These are phyloP conservation scores for Pyrenochaeta sp. DNA, from an alignment of 2,329 filamentous ascomycete genomes.

Conservation along the genomic window DNA sequence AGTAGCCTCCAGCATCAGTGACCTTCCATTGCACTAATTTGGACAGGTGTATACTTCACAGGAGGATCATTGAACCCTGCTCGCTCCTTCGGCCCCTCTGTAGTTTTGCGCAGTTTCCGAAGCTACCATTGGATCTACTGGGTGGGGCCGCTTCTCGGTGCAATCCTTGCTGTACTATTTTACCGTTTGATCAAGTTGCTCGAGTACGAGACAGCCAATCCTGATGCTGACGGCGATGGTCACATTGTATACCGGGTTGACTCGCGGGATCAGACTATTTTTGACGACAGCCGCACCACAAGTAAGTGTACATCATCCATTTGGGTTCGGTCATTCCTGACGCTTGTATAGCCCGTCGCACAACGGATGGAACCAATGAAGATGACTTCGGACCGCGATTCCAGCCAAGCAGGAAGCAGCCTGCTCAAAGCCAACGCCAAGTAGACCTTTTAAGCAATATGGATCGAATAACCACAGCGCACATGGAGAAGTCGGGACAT, in stretches of 20 bases:
- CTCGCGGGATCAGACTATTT: slow-evolving; percentile 19
- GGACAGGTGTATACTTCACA: slow-evolving; percentile 55
- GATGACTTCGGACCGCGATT: slow-evolving; percentile 26
- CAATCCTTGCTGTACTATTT: slow-evolving; percentile 57
- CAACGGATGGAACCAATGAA: slow-evolving; percentile 41
- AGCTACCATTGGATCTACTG: slow-evolving; percentile 63
- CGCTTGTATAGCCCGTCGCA: slow-evolving; percentile 22
- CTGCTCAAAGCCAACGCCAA: slow-evolving; percentile 5
- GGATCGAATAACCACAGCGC: slow-evolving; percentile 5
- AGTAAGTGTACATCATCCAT: slow-evolving; percentile 14
- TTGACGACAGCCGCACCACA: slow-evolving; percentile 9
- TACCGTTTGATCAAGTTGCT: slow-evolving; percentile 59
- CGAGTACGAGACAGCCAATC: slow-evolving; percentile 62
- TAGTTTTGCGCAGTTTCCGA: slow-evolving; percentile 54
- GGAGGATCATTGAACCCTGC: slow-evolving; percentile 60
- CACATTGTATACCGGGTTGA: slow-evolving; percentile 36
- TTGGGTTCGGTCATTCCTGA: slow-evolving; percentile 16
- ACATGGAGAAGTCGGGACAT: slow-evolving; percentile 16
- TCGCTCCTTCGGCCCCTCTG: slow-evolving; percentile 59
- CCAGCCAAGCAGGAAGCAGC: slow-evolving; percentile 14
- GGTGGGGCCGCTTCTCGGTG: slow-evolving; percentile 58
- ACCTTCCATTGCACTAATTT: slow-evolving; percentile 12
- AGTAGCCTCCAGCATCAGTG: background rate
- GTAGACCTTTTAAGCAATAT: no score
- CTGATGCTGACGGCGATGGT: slow-evolving; percentile 58